A percentile compares a stretch with the other conserved stretches of the same genome.
Conservation (phyloP, 371 early-diverging fungal species). For the Mortierella sp. region DNA sequence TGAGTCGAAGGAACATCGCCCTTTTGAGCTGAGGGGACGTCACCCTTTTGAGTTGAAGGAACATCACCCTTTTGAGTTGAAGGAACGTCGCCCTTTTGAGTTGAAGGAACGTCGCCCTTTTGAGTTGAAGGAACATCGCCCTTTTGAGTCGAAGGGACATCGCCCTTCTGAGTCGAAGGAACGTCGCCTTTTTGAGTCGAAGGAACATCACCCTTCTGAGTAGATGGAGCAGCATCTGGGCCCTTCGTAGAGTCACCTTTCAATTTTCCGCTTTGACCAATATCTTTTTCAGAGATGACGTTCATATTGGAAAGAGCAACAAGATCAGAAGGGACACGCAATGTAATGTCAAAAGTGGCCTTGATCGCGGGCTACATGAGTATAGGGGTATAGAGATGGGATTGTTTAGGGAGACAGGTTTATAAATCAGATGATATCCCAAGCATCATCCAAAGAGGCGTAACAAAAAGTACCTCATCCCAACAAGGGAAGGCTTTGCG, state of each 20-base stretch:
- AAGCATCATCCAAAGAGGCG: not conserved
- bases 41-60: constrained; percentile 30
- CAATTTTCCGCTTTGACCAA: constrained; percentile 45
- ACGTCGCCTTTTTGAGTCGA: constrained; percentile 36
- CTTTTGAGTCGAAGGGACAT: constrained; percentile 38
- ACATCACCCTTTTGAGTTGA: constrained; percentile 39
- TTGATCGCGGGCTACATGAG: constrained; percentile 77
- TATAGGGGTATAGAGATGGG: not conserved
- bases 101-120: constrained; percentile 40
- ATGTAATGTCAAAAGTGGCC: constrained; percentile 90
- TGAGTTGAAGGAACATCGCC: constrained; percentile 42
- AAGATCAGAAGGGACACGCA: constrained; percentile 77
- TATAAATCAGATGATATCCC: not conserved
- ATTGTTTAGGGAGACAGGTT: too few relatives aligned
- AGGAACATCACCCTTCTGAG: constrained; percentile 36
- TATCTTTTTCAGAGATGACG: constrained; percentile 66
- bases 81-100: constrained; percentile 45
- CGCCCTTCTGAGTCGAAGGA: constrained; percentile 39
- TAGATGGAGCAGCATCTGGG: constrained; percentile 27
- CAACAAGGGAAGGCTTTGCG: constrained; percentile 95
- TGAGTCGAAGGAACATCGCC: constrained; percentile 29
- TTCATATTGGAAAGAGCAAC: constrained; percentile 93
- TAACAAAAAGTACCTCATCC: constrained; percentile 72
- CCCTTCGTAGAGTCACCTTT: constrained; percentile 50
- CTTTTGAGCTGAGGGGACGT: not conserved